These are phyloP conservation scores for Orbilia ellipsospora DNA, from an alignment of 2,329 filamentous ascomycete genomes.

Conservation along the genomic window DNA sequence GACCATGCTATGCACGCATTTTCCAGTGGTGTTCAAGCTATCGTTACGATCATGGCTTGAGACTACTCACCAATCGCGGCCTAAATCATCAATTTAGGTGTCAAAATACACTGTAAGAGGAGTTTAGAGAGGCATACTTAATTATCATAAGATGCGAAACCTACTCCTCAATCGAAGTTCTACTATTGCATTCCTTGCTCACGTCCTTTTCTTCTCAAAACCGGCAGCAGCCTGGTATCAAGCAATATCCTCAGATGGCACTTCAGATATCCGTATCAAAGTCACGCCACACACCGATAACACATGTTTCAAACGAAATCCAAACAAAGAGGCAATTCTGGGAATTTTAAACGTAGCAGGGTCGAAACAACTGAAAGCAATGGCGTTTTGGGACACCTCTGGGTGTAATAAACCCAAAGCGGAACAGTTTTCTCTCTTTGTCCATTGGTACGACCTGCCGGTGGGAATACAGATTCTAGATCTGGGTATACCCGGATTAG, in stretches of 20 bases:
- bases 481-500: conserved; percentile 24
- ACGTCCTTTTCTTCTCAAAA: not conserved
- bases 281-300: not conserved
- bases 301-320: conserved; percentile 16
- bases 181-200: not conserved
- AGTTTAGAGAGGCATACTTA: too few species aligned
- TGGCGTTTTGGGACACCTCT: conserved; percentile 19
- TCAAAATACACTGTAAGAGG: too few species aligned
- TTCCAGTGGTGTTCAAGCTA: too few species aligned
- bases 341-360: conserved; percentile 32
- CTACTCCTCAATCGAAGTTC: too few species aligned
- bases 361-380: conserved; percentile 18
- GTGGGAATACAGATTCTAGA: conserved; percentile 30
- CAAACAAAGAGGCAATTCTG: conserved; percentile 21
- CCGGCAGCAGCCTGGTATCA: conserved; percentile 29
- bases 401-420: conserved; percentile 21
- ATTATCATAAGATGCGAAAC: too few species aligned
- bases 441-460: conserved; percentile 30
- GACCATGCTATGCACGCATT: too few species aligned
- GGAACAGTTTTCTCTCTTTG: conserved; percentile 26
- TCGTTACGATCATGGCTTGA: too few species aligned
- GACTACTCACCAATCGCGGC: too few species aligned
- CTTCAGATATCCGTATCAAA: conserved; percentile 10
- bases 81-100: too few species aligned
- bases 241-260: conserved; percentile 13